Evolutionary conservation across 176 grass and related monocot genomes (phyloP).

Genomic region (Rhynchospora tenuis): DNA sequence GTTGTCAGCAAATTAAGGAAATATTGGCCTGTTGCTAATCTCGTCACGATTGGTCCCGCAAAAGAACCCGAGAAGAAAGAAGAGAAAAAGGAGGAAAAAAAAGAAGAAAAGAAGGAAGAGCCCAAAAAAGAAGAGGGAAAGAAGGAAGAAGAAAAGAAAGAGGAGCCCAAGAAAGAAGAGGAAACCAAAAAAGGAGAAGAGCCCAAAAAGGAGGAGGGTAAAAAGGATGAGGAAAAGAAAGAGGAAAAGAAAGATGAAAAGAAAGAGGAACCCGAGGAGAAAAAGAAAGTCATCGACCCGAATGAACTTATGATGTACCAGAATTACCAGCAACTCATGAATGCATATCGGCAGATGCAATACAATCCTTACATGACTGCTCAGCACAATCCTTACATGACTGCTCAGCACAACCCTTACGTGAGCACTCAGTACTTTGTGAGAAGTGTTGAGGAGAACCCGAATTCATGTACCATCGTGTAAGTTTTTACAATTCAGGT

Average conservation of each 20-base stretch:
- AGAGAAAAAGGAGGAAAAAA: conserved; percentile 20
- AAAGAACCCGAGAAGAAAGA: conserved; percentile 77
- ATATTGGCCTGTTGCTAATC: conserved; percentile 40
- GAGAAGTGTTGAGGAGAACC: conserved; percentile 74
- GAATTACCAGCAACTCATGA: conserved; percentile 34
- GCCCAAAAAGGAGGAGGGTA: conserved; percentile 29
- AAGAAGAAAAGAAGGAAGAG: conserved; percentile 24
- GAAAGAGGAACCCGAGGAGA: conserved; percentile 5
- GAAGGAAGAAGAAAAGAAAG: conserved; percentile 19
- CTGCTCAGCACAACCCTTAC: conserved; percentile 20
- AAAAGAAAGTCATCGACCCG: conserved; percentile 41
- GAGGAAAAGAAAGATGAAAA: background rate
- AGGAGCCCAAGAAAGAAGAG: conserved; percentile 25
- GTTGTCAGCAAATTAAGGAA: conserved; percentile 87
- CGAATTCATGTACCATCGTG: conserved; percentile 75
- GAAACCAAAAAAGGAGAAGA: background rate
- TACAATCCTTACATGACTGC: conserved; percentile 30
- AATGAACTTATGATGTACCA: conserved; percentile 26
- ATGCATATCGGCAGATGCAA: conserved; percentile 29
- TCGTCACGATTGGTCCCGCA: conserved; percentile 50
- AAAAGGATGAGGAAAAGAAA: conserved; percentile 31
- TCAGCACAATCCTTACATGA: conserved; percentile 26
- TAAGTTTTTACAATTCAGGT: conserved; percentile 18
- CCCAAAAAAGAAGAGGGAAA: conserved; percentile 16
- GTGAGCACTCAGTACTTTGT: conserved; percentile 44